These are phyloP conservation scores for Elsinoe australis DNA, from an alignment of 2,329 filamentous ascomycete genomes.

Conservation along the genomic window DNA sequence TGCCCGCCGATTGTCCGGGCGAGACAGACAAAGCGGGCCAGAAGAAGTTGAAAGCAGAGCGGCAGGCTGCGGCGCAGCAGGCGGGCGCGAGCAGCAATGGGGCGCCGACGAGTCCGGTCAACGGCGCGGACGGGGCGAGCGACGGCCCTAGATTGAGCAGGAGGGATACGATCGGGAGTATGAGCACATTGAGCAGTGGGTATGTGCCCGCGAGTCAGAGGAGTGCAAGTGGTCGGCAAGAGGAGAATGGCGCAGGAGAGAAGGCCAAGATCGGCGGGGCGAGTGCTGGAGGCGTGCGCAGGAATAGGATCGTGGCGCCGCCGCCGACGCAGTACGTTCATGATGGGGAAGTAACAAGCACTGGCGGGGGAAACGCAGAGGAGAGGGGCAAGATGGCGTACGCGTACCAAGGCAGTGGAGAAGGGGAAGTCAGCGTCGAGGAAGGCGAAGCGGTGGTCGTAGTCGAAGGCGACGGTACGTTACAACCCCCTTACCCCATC, in stretches of 20 bases:
- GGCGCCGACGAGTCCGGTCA: slow-evolving; percentile 17
- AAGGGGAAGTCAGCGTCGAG: slow-evolving; percentile 71
- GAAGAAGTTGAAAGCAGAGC: slow-evolving; percentile 82
- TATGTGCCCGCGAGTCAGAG: slow-evolving; percentile 73
- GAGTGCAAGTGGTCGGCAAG: slow-evolving; percentile 56
- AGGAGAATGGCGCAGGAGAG: slow-evolving; percentile 32
- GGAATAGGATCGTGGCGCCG: slow-evolving; percentile 72
- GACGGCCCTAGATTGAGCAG: slow-evolving; percentile 64
- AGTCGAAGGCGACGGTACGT: slow-evolving; percentile 76
- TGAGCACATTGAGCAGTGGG: slow-evolving; percentile 67
- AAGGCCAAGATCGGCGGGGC: slow-evolving; percentile 17
- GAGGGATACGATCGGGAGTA: slow-evolving; percentile 81
- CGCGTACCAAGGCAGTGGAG: slow-evolving; percentile 67
- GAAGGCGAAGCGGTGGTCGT: slow-evolving; percentile 73
- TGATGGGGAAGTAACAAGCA: slow-evolving; percentile 41
- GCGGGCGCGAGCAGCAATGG: slow-evolving; percentile 19
- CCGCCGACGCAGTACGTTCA: slow-evolving; percentile 77
- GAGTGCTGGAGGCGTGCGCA: slow-evolving; percentile 34
- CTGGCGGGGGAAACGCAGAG: too few relatives aligned
- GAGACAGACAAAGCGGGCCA: slow-evolving; percentile 90
- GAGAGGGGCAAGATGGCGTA: slow-evolving; percentile 86
- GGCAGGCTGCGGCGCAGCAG: slow-evolving; percentile 68
- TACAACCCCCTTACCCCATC: background rate
- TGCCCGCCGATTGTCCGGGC: slow-evolving; percentile 88
- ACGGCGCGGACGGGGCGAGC: slow-evolving; percentile 27